These are phyloP conservation scores for Umbilicus rupestris DNA, from an alignment of 164 flowering plant species.

Conservation along the genomic window DNA sequence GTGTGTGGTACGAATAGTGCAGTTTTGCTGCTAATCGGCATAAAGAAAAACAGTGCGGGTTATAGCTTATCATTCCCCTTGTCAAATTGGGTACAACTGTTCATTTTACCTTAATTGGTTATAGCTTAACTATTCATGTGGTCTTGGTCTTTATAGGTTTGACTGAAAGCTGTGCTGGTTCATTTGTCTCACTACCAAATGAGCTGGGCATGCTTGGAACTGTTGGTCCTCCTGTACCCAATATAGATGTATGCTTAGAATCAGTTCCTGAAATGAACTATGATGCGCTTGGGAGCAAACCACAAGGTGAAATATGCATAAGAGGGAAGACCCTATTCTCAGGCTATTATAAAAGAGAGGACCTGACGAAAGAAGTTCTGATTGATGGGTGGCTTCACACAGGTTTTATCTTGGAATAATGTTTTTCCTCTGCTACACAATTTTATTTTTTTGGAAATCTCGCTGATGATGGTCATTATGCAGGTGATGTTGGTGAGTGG, in stretches of 20 bases:
- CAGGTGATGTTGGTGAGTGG: conserved; percentile 98
- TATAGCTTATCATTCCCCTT: too few species aligned
- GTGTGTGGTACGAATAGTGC: too few species aligned
- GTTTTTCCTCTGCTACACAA: not conserved
- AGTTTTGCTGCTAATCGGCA: too few species aligned
- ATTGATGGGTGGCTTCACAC: conserved; percentile 96
- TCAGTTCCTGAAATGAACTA: conserved; percentile 98
- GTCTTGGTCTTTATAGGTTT: conserved; percentile 41
- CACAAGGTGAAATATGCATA: conserved; percentile 89
- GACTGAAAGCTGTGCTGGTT: conserved; percentile 91
- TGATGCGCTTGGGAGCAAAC: conserved; percentile 76
- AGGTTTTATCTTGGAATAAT: conserved; percentile 33
- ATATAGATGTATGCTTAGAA: conserved; percentile 83
- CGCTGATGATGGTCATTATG: conserved; percentile 10
- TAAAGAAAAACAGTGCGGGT: too few species aligned
- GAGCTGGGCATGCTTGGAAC: conserved; percentile 77
- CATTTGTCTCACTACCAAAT: conserved; percentile 76
- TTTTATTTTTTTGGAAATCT: not conserved
- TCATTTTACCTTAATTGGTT: too few species aligned
- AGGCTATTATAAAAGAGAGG: conserved; percentile 87
- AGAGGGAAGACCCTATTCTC: conserved; percentile 71
- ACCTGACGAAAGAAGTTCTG: conserved; percentile 81
- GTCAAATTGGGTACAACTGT: too few species aligned
- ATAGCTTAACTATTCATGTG: too few species aligned
- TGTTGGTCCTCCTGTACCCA: conserved; percentile 91